Percentiles rank a stretch among this genome's conserved stretches.
Conservation (phyloP, 1,284 basidiomycete genomes). For the Cryptococcus sp. region DNA sequence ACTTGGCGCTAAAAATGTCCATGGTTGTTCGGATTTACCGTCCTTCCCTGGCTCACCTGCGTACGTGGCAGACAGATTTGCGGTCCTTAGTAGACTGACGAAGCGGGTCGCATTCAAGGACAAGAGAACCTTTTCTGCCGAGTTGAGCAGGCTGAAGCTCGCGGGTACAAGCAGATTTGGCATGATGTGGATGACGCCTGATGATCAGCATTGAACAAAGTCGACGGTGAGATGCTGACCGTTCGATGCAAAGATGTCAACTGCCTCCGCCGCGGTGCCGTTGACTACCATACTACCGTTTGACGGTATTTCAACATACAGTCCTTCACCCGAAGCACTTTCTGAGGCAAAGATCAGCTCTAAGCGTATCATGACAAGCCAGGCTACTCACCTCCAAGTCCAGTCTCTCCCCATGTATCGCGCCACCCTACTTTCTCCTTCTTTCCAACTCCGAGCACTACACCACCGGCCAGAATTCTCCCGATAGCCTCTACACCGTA, state of each 20-base stretch:
- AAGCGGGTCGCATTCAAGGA: slow-evolving; percentile 85
- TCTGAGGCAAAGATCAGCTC: background rate
- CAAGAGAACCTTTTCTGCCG: slow-evolving; percentile 74
- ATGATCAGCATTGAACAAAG: background rate
- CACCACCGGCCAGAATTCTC: slow-evolving; percentile 72
- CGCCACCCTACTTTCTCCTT: slow-evolving; percentile 35
- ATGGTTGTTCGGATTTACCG: slow-evolving; percentile 54
- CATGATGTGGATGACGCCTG: slow-evolving; percentile 81
- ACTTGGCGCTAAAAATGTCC: slow-evolving; percentile 81
- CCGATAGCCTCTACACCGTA: slow-evolving; percentile 74
- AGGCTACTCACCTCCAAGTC: slow-evolving; percentile 13
- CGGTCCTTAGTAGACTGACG: slow-evolving; percentile 79
- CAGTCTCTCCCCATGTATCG: slow-evolving; percentile 29
- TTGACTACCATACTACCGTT: slow-evolving; percentile 60
- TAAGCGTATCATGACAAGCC: background rate
- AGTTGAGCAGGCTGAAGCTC: slow-evolving; percentile 64
- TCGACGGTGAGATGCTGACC: slow-evolving; percentile 41
- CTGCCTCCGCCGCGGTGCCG: slow-evolving; percentile 58
- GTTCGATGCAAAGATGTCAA: slow-evolving; percentile 88
- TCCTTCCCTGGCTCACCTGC: slow-evolving; percentile 59
- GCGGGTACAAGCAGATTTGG: slow-evolving; percentile 75
- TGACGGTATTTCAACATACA: slow-evolving; percentile 34
- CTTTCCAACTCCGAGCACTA: slow-evolving; percentile 52
- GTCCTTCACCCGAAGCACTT: slow-evolving; percentile 1
- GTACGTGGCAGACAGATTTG: slow-evolving; percentile 63